Evolutionary conservation across 352 stramenopile species (phyloP).

Genomic region (Phytophthora aleatoria): DNA sequence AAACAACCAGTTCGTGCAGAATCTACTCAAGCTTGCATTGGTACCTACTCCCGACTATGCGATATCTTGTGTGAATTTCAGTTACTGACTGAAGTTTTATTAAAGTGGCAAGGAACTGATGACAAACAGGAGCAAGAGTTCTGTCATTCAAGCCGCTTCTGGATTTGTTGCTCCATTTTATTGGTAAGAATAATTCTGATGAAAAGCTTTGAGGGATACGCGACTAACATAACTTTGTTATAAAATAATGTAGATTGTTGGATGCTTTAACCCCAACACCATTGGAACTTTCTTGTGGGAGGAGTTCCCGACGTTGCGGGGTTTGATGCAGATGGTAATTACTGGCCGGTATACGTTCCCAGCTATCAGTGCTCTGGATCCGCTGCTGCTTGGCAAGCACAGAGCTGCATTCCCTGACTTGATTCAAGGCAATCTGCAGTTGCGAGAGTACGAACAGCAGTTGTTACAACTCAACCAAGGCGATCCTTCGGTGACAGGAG

Average conservation of each 20-base stretch:
- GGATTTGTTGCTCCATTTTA: conserved; percentile 86
- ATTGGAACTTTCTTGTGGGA: conserved; percentile 81
- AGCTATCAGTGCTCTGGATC: conserved; percentile 58
- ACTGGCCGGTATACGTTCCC: conserved; percentile 78
- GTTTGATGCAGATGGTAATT: conserved; percentile 89
- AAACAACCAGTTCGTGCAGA: conserved; percentile 51
- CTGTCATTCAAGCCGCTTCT: conserved; percentile 80
- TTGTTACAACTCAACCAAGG: conserved; percentile 54
- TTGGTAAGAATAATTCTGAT: conserved; percentile 46
- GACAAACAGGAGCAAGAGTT: conserved; percentile 77
- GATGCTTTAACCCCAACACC: conserved; percentile 78
- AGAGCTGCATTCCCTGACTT: conserved; percentile 56
- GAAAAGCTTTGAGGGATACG: not conserved
- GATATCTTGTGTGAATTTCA: not conserved
- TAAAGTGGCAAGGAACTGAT: conserved; percentile 52
- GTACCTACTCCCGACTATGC: conserved; percentile 33
- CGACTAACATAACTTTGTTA: not conserved
- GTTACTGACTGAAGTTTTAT: conserved; percentile 7
- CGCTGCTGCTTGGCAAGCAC: conserved; percentile 67
- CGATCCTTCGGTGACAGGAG: conserved; percentile 49
- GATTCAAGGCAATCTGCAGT: conserved; percentile 60
- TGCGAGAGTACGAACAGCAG: conserved; percentile 77
- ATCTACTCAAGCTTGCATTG: conserved; percentile 66
- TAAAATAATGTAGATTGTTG: conserved; percentile 35
- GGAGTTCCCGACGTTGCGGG: conserved; percentile 71